phyloP scores from a whole-genome alignment of 768 basidiomycete species.

The Paxillus ammoniavirescens region DNA sequence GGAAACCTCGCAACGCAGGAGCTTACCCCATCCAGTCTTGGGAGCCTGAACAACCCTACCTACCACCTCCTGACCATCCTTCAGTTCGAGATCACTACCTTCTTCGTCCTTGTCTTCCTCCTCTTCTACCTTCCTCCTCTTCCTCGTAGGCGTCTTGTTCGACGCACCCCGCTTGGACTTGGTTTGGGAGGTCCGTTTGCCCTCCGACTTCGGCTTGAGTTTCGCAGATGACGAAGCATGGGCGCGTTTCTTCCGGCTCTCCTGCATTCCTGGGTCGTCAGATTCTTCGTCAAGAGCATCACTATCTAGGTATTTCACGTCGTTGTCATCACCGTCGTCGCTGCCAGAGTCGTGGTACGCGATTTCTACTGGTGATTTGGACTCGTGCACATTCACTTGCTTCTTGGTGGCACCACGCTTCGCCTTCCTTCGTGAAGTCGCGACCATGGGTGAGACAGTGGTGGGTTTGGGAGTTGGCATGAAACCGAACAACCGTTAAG shows the following conservation, averaged over 20 bases:
- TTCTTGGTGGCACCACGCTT: conserved; percentile 14
- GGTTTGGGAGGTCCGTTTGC: neutral
- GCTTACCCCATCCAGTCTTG: conserved; percentile 73
- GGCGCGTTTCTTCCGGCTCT: conserved; percentile 18
- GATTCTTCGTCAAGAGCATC: conserved; percentile 46
- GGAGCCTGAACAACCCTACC: conserved; percentile 81
- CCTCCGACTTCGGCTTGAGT: conserved; percentile 21
- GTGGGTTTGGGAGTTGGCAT: too few relatives aligned
- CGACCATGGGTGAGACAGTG: neutral
- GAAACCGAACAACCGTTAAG: too few relatives aligned
- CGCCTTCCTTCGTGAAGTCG: conserved; percentile 7
- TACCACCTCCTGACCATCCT: conserved; percentile 68
- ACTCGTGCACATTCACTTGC: neutral
- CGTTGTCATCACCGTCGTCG: conserved; percentile 14
- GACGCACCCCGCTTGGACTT: conserved; percentile 26
- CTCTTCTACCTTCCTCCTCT: conserved; percentile 23
- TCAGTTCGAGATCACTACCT: conserved; percentile 44
- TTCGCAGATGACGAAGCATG: conserved; percentile 26
- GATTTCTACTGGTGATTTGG: conserved; percentile 7
- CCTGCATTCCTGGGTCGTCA: conserved; percentile 12
- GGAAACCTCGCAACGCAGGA: neutral
- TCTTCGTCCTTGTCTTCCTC: conserved; percentile 22
- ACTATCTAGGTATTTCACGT: conserved; percentile 34
- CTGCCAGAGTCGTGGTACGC: conserved; percentile 7
- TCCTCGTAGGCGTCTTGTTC: conserved; percentile 16